Percentiles rank a stretch among this genome's conserved stretches.
Evolutionary conservation across 768 basidiomycete species (phyloP).

Genomic region (Tricholoma terreum): DNA sequence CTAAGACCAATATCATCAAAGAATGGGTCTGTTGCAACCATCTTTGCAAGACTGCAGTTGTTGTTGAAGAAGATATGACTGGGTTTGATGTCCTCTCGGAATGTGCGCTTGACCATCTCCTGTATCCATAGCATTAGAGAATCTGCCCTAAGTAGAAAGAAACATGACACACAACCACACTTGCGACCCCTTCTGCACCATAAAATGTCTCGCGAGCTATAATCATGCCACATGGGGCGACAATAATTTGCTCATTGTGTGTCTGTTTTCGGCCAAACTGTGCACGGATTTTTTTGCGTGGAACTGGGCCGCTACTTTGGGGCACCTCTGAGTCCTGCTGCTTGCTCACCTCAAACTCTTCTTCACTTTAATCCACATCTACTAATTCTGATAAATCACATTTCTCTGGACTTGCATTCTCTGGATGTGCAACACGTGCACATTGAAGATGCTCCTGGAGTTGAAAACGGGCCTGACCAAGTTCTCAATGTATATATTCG

Average conservation of each 20-base stretch:
- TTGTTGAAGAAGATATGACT: slow-evolving; percentile 17
- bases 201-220: slow-evolving; percentile 27
- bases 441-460: slow-evolving; percentile 12
- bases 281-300: slow-evolving; percentile 22
- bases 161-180: slow-evolving; percentile 3
- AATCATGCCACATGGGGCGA: slow-evolving; percentile 17
- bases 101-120: too few relatives aligned
- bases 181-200: slow-evolving; percentile 23
- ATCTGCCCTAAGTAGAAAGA: too few relatives aligned
- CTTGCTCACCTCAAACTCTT: neutral
- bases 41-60: slow-evolving; percentile 39
- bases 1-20: neutral
- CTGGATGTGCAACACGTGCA: neutral
- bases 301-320: too few relatives aligned
- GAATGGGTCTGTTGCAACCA: slow-evolving; percentile 20
- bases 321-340: neutral
- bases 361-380: neutral
- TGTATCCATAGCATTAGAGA: too few relatives aligned
- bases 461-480: slow-evolving; percentile 23
- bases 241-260: slow-evolving; percentile 30
- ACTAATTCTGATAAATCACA: too few relatives aligned
- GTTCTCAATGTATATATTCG: slow-evolving; percentile 17
- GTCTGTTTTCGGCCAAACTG: slow-evolving; percentile 27
- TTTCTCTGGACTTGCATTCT: neutral
- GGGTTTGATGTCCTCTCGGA: too few relatives aligned